Conservation (phyloP, 106 monocot genomes). For the Gastrodia elata region DNA sequence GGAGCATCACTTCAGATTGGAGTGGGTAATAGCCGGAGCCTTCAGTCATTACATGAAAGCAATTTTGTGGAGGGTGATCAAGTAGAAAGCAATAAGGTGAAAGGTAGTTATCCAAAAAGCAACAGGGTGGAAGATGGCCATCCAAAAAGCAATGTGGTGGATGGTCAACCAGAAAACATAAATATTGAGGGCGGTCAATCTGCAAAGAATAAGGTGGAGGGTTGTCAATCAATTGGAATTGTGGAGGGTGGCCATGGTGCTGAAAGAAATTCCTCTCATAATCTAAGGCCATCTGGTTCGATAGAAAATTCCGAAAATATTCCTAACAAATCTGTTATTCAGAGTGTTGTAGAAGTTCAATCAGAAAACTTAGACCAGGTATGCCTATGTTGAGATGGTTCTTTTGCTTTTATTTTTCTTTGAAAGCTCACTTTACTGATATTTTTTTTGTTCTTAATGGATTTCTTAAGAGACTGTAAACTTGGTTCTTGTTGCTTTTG, state of each 20-base stretch:
- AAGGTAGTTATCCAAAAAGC: neutral
- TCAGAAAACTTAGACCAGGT: constrained; percentile 29
- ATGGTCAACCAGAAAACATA: constrained; percentile 7
- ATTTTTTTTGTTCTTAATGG: neutral
- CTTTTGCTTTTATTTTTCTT: neutral
- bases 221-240: neutral
- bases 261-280: constrained; percentile 23
- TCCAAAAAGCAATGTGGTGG: neutral
- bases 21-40: constrained; percentile 15
- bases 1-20: constrained; percentile 17
- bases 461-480: neutral
- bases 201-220: neutral
- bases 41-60: constrained; percentile 15
- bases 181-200: neutral
- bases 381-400: neutral
- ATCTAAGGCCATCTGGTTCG: neutral
- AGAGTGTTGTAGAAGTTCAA: constrained; percentile 23
- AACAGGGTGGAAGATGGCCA: neutral
- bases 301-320: neutral
- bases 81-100: constrained; percentile 10
- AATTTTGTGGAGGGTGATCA: constrained; percentile 14
- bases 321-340: constrained; percentile 12
- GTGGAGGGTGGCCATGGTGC: constrained; percentile 8
- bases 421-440: neutral
- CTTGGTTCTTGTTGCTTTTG: too few species aligned